Base-by-base conservation (phyloP, 2,329 filamentous ascomycete genomes). In the Teratosphaeria zuluensis region DNA sequence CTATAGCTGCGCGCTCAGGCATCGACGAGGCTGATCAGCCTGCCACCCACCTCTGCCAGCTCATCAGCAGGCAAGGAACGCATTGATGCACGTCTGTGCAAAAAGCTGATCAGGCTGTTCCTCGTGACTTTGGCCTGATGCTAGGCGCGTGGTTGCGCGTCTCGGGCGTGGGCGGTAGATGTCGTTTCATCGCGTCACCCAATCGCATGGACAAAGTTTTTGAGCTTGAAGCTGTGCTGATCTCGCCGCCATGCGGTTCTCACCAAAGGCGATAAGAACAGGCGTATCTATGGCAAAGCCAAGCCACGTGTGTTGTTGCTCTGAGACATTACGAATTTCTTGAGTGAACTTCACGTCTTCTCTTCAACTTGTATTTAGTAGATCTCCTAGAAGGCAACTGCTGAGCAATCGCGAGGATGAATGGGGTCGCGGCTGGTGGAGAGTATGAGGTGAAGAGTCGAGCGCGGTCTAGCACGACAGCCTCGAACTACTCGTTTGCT, bases 401-500 rank as follows among this genome's bases (percentile, higher is more conserved):
- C 38, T 46, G 38, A 46, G 38, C 38, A 19, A 54, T n/a, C 11
- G 38, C 38, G 2, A 54, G n/a, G 9, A 59, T 59, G 58, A 35
- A 59, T 51, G 55, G 58, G n/a, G 19, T 54, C 8, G 33, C 35
- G 32, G 55, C 48, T 11, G 57, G 57, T 33, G 48, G 58, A 21
- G 54, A 46, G n/a, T 51, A 16, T 28, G 16, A n/a, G 16, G 31
- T 28, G 6, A 31, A 7, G 28, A 51, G 53, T 38, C 54, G 58
- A 11, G 46, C 51, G 32, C 58, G 58, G 21, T 54, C 58, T 12
- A 59, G 58, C 55, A 59, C 58, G n/a, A 57, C 48, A 4, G 16
- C 33, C 31, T 14, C 57, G 54, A 56, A 59, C 33, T 57, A 59
- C 31, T 35, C 58, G 7, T 56, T 57, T 24, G 55, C 58, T 21